A percentile compares a stretch with the other conserved stretches of the same genome.
These are phyloP conservation scores for Lobosporangium transversale DNA, from an alignment of 192 early-diverging fungal genomes.

Conservation along the genomic window DNA sequence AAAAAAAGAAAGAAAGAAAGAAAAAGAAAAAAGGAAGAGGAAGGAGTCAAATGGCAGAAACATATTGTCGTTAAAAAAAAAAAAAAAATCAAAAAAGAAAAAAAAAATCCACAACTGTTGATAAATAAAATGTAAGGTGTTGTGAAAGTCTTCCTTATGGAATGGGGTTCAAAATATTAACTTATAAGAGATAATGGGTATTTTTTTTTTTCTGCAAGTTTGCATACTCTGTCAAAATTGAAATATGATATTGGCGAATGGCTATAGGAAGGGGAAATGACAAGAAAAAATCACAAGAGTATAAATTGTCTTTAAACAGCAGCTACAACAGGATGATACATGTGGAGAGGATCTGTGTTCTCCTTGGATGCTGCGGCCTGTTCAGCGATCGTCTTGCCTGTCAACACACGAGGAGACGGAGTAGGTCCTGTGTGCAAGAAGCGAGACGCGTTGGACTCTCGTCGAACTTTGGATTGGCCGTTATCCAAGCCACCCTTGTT, in stretches of 20 bases:
- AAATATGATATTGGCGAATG: background rate
- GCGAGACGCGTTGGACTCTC: constrained; percentile 16
- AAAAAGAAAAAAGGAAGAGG: background rate
- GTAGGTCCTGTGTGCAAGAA: background rate
- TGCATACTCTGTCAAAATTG: background rate
- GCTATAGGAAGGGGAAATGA: background rate
- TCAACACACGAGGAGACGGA: constrained; percentile 21
- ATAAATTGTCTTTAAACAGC: constrained; percentile 5
- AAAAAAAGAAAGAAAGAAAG: background rate
- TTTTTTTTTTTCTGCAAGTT: background rate
- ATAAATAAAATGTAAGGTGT: constrained; percentile 17
- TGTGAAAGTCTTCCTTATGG: constrained; percentile 29
- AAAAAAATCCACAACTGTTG: constrained; percentile 30
- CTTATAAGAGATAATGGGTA: background rate
- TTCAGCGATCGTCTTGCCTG: background rate
- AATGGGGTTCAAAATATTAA: constrained; percentile 5
- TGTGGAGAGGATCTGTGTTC: constrained; percentile 7
- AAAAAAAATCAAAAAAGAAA: constrained; percentile 21
- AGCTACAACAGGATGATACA: background rate
- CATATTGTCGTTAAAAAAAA: constrained; percentile 2
- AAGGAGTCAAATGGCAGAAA: background rate
- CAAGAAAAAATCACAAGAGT: constrained; percentile 3
- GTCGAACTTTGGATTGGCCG: background rate
- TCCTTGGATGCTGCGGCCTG: constrained; percentile 16
- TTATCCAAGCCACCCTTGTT: constrained; percentile 1